Conservation (phyloP, 768 basidiomycete species). For the Infundibulicybe gibba region DNA sequence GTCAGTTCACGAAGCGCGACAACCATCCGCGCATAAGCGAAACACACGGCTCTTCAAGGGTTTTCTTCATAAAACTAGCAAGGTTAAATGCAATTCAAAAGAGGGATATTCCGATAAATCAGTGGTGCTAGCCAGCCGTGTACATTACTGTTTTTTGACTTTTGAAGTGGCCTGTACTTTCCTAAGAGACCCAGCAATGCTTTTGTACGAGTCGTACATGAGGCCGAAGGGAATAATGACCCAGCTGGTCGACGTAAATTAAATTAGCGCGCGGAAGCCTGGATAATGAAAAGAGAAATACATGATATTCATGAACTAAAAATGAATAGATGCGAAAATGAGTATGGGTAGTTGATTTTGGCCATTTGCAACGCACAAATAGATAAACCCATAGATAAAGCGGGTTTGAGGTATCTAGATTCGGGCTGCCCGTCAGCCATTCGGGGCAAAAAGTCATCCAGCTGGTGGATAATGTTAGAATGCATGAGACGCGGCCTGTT, state of each 20-base stretch:
- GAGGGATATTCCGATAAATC: too few relatives aligned
- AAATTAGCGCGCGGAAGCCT: conserved; percentile 1
- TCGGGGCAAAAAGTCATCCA: conserved; percentile 92
- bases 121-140: too few relatives aligned
- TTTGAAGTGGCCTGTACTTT: conserved; percentile 24
- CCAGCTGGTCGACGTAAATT: conserved; percentile 58
- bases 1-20: too few relatives aligned
- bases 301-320: conserved; percentile 80
- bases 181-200: conserved; percentile 63
- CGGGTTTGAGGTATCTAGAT: conserved; percentile 65
- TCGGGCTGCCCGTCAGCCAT: conserved; percentile 75
- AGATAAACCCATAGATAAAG: conserved; percentile 82
- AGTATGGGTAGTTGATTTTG: conserved; percentile 1
- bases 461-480: conserved; percentile 21
- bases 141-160: conserved; percentile 24
- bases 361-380: conserved; percentile 43
- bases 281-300: conserved; percentile 28
- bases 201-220: conserved; percentile 74
- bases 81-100: too few relatives aligned
- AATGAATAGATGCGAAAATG: background rate
- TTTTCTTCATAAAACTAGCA: too few relatives aligned
- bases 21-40: too few relatives aligned
- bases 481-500: background rate
- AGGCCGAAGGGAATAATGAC: conserved; percentile 72
- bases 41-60: too few relatives aligned